Evolutionary conservation across 805 yeast species (phyloP).

Genomic region (Saturnispora bothae): DNA sequence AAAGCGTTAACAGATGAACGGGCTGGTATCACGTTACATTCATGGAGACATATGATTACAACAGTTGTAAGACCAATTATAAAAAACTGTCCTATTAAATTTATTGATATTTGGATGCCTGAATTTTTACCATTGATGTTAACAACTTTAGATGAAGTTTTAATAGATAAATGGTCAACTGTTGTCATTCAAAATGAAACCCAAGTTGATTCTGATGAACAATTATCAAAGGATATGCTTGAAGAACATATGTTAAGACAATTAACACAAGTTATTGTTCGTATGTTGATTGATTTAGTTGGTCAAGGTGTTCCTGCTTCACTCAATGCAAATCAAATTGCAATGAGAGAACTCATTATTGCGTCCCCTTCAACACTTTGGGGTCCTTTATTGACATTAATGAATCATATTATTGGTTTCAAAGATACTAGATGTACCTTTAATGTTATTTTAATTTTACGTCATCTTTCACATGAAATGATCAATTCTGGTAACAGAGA

Average conservation of each 20-base stretch:
- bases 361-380: constrained; percentile 48
- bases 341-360: constrained; percentile 56
- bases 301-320: constrained; percentile 54
- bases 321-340: constrained; percentile 49
- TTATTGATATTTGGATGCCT: constrained; percentile 58
- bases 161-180: constrained; percentile 66
- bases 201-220: constrained; percentile 50
- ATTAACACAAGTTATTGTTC: constrained; percentile 81
- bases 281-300: constrained; percentile 76
- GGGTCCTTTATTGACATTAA: constrained; percentile 65
- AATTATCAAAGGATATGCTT: constrained; percentile 94
- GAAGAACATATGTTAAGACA: constrained; percentile 92
- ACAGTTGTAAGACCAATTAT: constrained; percentile 78
- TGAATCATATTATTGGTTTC: constrained; percentile 68
- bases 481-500: constrained; percentile 53
- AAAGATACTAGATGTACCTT: constrained; percentile 89
- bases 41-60: constrained; percentile 95
- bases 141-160: constrained; percentile 58
- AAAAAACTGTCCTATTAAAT: constrained; percentile 74
- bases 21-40: constrained; percentile 83
- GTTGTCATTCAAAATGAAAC: constrained; percentile 52
- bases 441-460: constrained; percentile 73
- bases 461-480: constrained; percentile 62
- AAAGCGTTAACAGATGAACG: constrained; percentile 77
- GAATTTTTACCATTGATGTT: constrained; percentile 73